Percentiles rank a stretch among this genome's conserved stretches.
phyloP scores from a whole-genome alignment of 1,284 basidiomycete genomes.

The Ceratobasidium theobromae region DNA sequence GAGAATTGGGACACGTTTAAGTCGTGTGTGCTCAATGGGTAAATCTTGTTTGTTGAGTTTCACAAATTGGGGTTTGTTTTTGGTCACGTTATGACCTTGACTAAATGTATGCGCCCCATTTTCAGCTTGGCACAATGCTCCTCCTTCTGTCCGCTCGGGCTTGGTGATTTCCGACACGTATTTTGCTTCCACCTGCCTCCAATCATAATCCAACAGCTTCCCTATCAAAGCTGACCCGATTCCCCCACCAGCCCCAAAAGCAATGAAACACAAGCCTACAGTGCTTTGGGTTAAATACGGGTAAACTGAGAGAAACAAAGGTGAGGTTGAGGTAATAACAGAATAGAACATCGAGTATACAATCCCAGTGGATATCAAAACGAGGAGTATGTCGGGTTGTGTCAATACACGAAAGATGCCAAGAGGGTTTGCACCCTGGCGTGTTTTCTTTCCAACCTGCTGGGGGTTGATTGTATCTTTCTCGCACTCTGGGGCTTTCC shows the following conservation, averaged over 20 bases:
- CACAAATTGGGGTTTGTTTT: slow-evolving; percentile 1
- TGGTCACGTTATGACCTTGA: neutral
- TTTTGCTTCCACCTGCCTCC: slow-evolving; percentile 32
- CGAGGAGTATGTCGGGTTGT: slow-evolving; percentile 60
- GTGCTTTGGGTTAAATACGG: slow-evolving; percentile 62
- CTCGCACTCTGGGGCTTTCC: slow-evolving; percentile 28
- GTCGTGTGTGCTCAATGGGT: slow-evolving; percentile 42
- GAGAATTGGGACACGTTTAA: slow-evolving; percentile 38
- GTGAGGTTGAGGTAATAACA: slow-evolving; percentile 64
- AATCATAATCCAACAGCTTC: slow-evolving; percentile 39
- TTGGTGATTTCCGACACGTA: slow-evolving; percentile 18
- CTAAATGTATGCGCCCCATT: slow-evolving; percentile 28
- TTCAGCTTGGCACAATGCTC: neutral
- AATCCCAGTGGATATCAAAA: slow-evolving; percentile 62
- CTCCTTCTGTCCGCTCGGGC: slow-evolving; percentile 8
- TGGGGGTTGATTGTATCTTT: slow-evolving; percentile 40
- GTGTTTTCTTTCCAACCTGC: neutral
- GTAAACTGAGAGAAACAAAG: slow-evolving; percentile 59
- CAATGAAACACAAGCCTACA: slow-evolving; percentile 69
- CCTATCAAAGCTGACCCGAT: slow-evolving; percentile 39
- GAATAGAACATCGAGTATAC: slow-evolving; percentile 64
- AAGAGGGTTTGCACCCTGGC: slow-evolving; percentile 34
- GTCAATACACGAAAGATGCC: slow-evolving; percentile 55
- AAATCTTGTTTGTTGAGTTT: slow-evolving; percentile 37
- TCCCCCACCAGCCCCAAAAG: slow-evolving; percentile 51